Evolutionary conservation across 1,284 basidiomycete species (phyloP).

Genomic region (Termitomyces sp.): DNA sequence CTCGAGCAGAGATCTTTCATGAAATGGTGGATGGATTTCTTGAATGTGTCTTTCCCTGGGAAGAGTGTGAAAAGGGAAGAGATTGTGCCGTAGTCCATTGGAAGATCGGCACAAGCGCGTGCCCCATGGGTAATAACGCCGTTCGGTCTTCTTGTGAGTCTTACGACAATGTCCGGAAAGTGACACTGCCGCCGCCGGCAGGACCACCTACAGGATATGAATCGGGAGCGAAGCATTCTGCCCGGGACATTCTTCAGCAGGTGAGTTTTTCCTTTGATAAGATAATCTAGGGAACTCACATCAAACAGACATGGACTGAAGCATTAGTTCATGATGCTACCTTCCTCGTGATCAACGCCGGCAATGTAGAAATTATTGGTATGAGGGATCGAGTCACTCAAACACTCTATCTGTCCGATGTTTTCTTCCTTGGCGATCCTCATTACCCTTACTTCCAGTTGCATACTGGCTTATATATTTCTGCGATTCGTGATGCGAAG

Average conservation of each 20-base stretch:
- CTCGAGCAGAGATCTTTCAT: not conserved
- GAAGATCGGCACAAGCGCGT: conserved; percentile 1
- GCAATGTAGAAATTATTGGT: conserved; percentile 12
- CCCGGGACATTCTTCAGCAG: conserved; percentile 5
- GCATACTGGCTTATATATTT: not conserved
- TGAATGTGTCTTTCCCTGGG: not conserved
- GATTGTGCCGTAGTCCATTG: not conserved
- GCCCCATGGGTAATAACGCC: conserved; percentile 2
- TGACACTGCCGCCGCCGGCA: not conserved
- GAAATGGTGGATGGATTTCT: not conserved
- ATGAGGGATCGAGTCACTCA: conserved; percentile 10
- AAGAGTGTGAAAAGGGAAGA: not conserved
- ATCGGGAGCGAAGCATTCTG: not conserved
- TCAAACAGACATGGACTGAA: conserved; percentile 12
- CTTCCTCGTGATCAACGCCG: conserved; percentile 11
- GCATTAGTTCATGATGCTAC: conserved; percentile 9
- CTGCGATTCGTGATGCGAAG: not conserved
- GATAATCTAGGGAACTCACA: not conserved
- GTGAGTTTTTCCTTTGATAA: not conserved
- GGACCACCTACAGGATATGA: not conserved
- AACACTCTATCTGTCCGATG: conserved; percentile 11
- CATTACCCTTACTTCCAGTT: not conserved
- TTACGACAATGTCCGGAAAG: not conserved
- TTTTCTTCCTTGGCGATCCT: not conserved
- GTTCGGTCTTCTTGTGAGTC: not conserved